A percentile compares a stretch with the other conserved stretches of the same genome.
phyloP scores from a whole-genome alignment of 495 filamentous ascomycete species.

The Tuber magnatum region DNA sequence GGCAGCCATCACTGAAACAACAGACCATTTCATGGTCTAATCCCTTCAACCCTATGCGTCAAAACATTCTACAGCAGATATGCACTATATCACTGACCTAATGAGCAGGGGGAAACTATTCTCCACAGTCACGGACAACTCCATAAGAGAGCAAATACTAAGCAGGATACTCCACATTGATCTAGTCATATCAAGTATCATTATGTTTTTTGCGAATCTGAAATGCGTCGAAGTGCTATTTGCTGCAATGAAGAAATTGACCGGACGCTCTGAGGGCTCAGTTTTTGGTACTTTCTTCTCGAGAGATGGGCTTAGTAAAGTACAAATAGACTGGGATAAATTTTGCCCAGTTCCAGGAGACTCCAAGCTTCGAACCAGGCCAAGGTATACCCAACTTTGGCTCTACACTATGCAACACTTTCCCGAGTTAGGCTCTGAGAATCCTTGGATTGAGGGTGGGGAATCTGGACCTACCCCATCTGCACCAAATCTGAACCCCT shows the following conservation, averaged over 20 bases:
- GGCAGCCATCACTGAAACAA: neutral
- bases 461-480: neutral
- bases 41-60: constrained; percentile 12
- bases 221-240: constrained; percentile 10
- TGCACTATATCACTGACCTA: constrained; percentile 1
- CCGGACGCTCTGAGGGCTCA: constrained; percentile 2
- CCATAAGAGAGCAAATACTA: constrained; percentile 4
- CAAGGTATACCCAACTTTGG: constrained; percentile 15
- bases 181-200: constrained; percentile 13
- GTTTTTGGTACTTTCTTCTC: constrained; percentile 1
- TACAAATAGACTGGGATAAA: constrained; percentile 2
- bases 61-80: constrained; percentile 3
- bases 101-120: constrained; percentile 12
- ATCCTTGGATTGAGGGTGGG: constrained; percentile 1
- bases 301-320: neutral
- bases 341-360: neutral
- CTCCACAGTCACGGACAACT: constrained; percentile 2
- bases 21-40: constrained; percentile 6
- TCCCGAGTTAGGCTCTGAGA: constrained; percentile 9
- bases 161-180: constrained; percentile 8
- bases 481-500: neutral
- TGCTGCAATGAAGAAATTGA: constrained; percentile 13
- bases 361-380: neutral
- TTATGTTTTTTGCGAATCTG: constrained; percentile 12
- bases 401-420: constrained; percentile 21